Percentiles rank a stretch among this genome's conserved stretches.
These are phyloP conservation scores for Gracilaria gracilis DNA, from an alignment of 23 red algal species.

Conservation along the genomic window DNA sequence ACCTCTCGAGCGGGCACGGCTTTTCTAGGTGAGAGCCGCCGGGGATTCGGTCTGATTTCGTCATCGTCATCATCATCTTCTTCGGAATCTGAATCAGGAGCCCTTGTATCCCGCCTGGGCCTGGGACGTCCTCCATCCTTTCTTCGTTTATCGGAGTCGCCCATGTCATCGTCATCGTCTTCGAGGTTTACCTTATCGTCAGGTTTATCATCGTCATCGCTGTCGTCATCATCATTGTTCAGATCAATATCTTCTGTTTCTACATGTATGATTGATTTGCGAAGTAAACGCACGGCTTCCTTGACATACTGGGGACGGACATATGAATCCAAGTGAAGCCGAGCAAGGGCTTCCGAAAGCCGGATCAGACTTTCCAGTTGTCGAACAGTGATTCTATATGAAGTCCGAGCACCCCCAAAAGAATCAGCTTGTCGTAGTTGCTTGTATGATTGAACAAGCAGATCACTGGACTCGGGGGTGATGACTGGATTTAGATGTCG, in stretches of 20 bases:
- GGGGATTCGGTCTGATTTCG: neutral
- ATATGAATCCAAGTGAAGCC: conserved; percentile 90
- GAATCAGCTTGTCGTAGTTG: conserved; percentile 87
- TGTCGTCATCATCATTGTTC: conserved; percentile 77
- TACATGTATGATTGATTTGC: conserved; percentile 97
- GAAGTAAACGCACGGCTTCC: conserved; percentile 93
- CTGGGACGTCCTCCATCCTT: neutral
- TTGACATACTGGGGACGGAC: conserved; percentile 92
- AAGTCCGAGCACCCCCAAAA: conserved; percentile 66
- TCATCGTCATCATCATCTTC: conserved; percentile 34
- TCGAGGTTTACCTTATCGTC: conserved; percentile 44
- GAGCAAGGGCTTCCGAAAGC: conserved; percentile 96
- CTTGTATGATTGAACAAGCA: conserved; percentile 97
- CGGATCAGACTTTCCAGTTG: conserved; percentile 97
- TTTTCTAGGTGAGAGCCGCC: neutral
- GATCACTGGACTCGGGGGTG: conserved; percentile 66
- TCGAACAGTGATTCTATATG: conserved; percentile 98
- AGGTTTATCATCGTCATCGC: conserved; percentile 10
- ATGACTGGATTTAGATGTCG: conserved; percentile 88
- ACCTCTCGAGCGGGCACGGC: neutral
- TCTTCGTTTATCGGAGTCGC: neutral
- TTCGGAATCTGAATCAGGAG: conserved; percentile 32
- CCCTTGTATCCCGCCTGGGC: conserved; percentile 12
- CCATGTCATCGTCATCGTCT: conserved; percentile 41
- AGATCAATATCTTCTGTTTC: conserved; percentile 93